Base-by-base conservation (phyloP, 2,329 filamentous ascomycete species). In the Penicillium sp. region DNA sequence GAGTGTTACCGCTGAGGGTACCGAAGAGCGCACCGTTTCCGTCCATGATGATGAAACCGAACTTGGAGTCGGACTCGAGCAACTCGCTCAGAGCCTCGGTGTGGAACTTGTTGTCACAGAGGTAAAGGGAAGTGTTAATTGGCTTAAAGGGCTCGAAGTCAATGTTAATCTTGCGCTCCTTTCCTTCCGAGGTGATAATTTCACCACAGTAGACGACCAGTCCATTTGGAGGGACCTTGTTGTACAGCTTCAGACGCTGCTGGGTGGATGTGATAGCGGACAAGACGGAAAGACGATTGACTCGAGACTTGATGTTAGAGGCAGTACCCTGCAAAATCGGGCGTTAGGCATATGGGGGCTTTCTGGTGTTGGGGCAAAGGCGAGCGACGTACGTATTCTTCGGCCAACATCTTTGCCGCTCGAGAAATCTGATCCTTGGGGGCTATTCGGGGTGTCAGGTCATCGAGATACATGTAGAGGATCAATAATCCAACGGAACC, bases 111-210 rank as follows among this genome's bases (percentile, higher is more conserved):
- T 99, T 99, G 86, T 99, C 95, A 81, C 95, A 99, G 60, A 99
- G 90, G 77, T 99, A 99, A 47, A 99, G 86, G 45, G 96, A 99
- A 35, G 95, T 99, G 80, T 99, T 99, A 86, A 99, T 99, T 60
- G 95, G 95, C 84, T 99, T 99, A 85, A 99, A 99, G 31, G 95
- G 95, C 80, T 99, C 95, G 76, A 99, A 99, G 75, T 99, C 96
- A 76, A 99, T 99, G 80, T 99, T 99, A 82, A 99, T 96, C 84
- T 97, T 99, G 73, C 95, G 86, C 81, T 99, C 95, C 80, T 99
- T 99, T 79, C 95, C 95, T 82, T 99, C 95, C 29, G 88, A 89
- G 55, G 95, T 99, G 82, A 99, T 89, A 76, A 99, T 98, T 97
- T 99, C 95, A 88, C 95, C 95, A 78, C 95, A 99, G 85, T 99